Evolutionary conservation across 2,329 filamentous ascomycete genomes (phyloP), one percentile per base, ranked within the genome.

Genomic region (Neofusicoccum umdonicola): DNA sequence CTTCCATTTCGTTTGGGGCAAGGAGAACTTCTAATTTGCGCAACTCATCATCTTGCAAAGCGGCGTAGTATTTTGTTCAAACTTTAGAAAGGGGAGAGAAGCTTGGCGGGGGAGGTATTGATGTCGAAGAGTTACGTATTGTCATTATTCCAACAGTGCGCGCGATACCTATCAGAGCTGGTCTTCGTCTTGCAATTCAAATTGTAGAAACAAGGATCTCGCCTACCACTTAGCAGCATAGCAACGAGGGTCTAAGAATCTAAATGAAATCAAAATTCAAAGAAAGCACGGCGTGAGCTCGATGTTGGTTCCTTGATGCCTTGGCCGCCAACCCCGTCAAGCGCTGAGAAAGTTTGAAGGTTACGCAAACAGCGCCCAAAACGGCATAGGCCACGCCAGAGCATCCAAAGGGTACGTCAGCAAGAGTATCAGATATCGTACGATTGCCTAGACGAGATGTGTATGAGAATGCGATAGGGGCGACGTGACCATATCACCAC

Each of bases 1-100:
- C 42, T 89, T 88, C 76, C 85, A 83, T 54, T 89, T 87, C 70
- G 85, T 88, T 54, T 89, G 86, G 86, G 87, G 87, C 72, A 89
- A 89, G 75, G 87, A 89, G 78, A 89, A 89, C 74, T 89, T 88
- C 73, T 88, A 85, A 60, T 58, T n/a, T 12, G 56, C 42, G 27
- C 56, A 13, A 47, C 11, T 48, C 56, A 17, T 31, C 15, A 41
- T 27, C 17, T 60, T 37, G 42, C 22, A 60, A 42, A 7, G 27
- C 56, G 31, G 31, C 13, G 27, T 47, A 19, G 42, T 47, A 35
- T 37, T 37, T 19, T 19, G 56, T 12, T 44, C 22, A 34, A n/a
- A 19, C 12, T 31, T 27, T 56, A 11, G 7, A 11, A 45, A 45
- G 4, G 39, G 17, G 42, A 37, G 27, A 45, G 54, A 34, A 35